Percentiles rank a stretch among this genome's conserved stretches.
phyloP scores from a whole-genome alignment of 768 basidiomycete genomes.

The Leccinum subtestaceum region DNA sequence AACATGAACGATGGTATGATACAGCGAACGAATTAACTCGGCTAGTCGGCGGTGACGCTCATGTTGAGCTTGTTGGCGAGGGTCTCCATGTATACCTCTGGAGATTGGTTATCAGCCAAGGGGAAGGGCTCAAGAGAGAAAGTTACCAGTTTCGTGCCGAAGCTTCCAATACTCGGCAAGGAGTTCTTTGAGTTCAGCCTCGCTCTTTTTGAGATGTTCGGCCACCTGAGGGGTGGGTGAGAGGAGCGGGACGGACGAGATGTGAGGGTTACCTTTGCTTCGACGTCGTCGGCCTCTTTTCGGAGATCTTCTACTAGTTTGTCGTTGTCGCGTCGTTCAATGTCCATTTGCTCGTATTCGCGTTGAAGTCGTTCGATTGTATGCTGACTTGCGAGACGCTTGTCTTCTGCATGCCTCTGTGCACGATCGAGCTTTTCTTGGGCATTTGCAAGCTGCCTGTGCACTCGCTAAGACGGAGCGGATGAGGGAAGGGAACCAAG shows the following conservation, averaged over 20 bases:
- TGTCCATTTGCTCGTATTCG: conserved; percentile 77
- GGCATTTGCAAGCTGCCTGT: conserved; percentile 77
- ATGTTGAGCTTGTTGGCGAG: conserved; percentile 78
- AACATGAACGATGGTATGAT: conserved; percentile 9
- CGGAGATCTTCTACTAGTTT: conserved; percentile 75
- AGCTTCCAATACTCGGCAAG: conserved; percentile 82
- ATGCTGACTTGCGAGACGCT: conserved; percentile 65
- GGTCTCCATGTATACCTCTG: conserved; percentile 87
- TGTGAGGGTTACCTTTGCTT: conserved; percentile 49
- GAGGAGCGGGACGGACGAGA: not conserved
- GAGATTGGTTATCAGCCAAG: conserved; percentile 5
- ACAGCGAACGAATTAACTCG: conserved; percentile 16
- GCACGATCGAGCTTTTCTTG: conserved; percentile 79
- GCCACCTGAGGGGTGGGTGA: conserved; percentile 52
- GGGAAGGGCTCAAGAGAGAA: not conserved
- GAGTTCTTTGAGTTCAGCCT: conserved; percentile 76
- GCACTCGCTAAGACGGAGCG: conserved; percentile 56
- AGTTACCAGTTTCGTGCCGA: conserved; percentile 68
- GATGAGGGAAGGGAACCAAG: not conserved
- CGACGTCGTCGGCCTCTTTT: conserved; percentile 63
- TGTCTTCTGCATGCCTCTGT: conserved; percentile 77
- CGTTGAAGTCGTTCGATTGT: conserved; percentile 73
- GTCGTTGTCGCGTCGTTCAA: conserved; percentile 76
- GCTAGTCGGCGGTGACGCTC: conserved; percentile 35
- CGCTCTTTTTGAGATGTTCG: conserved; percentile 71